Conservation (phyloP, 2,329 filamentous ascomycete genomes). For the Fusarium sp. region DNA sequence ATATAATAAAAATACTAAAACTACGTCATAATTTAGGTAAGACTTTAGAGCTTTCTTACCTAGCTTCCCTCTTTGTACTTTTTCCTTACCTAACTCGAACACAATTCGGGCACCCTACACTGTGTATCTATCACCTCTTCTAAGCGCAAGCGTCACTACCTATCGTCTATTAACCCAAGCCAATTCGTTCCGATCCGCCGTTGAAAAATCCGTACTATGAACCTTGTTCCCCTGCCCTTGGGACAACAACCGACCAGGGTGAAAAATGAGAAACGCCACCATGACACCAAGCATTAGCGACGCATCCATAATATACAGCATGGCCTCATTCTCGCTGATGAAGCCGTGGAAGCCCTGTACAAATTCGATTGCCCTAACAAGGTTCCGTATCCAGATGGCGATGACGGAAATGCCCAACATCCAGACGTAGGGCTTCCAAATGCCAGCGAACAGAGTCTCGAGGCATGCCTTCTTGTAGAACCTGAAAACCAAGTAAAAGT, state of each 20-base stretch:
- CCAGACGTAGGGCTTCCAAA: constrained; percentile 8
- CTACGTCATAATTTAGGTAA: no score
- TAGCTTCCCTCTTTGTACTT: no score
- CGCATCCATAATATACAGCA: background rate
- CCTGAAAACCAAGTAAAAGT: background rate
- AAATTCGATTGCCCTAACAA: constrained; percentile 21
- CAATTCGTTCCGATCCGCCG: background rate
- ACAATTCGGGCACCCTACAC: no score
- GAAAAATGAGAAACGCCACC: background rate
- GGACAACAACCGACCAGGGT: background rate
- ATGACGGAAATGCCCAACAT: constrained; percentile 5
- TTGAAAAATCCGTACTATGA: background rate
- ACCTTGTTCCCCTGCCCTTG: background rate
- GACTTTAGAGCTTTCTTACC: no score
- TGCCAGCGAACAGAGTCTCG: background rate
- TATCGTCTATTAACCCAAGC: background rate
- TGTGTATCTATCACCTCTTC: background rate
- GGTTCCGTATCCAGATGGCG: constrained; percentile 17
- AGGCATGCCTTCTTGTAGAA: background rate
- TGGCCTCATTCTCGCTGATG: constrained; percentile 12
- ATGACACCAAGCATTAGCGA: background rate
- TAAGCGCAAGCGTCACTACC: background rate
- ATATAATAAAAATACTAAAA: no score
- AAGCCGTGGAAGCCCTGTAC: constrained; percentile 21
- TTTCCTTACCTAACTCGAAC: no score